Percentiles rank a stretch among this genome's conserved stretches.
phyloP scores from a whole-genome alignment of 495 filamentous ascomycete genomes.

The Aspergillus homomorphus region DNA sequence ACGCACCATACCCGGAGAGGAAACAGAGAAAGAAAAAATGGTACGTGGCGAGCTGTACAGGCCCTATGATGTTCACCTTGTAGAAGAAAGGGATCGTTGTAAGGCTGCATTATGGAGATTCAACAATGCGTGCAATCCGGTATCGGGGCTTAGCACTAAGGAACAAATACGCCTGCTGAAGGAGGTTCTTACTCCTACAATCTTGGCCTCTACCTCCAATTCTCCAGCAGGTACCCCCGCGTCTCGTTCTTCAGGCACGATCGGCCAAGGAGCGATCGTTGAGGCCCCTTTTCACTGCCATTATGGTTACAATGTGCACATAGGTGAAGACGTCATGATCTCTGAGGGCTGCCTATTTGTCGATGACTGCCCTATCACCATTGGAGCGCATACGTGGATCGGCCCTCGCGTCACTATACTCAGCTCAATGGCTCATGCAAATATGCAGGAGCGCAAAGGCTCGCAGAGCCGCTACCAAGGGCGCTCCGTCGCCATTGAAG shows the following conservation, averaged over 20 bases:
- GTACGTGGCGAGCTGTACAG: slow-evolving; percentile 75
- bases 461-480: slow-evolving; percentile 70
- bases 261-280: slow-evolving; percentile 74
- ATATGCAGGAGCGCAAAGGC: slow-evolving; percentile 72
- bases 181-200: slow-evolving; percentile 58
- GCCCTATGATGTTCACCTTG: slow-evolving; percentile 71
- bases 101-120: slow-evolving; percentile 81
- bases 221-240: slow-evolving; percentile 43
- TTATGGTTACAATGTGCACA: slow-evolving; percentile 90
- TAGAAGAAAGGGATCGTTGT: slow-evolving; percentile 84
- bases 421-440: slow-evolving; percentile 69
- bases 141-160: slow-evolving; percentile 66
- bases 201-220: slow-evolving; percentile 39
- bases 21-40: slow-evolving; percentile 94
- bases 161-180: slow-evolving; percentile 80
- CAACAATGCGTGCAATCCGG: slow-evolving; percentile 84
- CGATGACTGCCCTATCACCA: slow-evolving; percentile 69
- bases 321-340: slow-evolving; percentile 85
- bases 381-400: slow-evolving; percentile 76
- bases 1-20: slow-evolving; percentile 32
- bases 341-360: slow-evolving; percentile 83
- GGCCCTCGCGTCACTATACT: slow-evolving; percentile 88
- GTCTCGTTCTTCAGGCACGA: slow-evolving; percentile 48
- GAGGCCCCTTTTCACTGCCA: slow-evolving; percentile 92
- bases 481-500: slow-evolving; percentile 73